phyloP scores from a whole-genome alignment of 176 grass and related monocot genomes.

The Luzula sylvatica region DNA sequence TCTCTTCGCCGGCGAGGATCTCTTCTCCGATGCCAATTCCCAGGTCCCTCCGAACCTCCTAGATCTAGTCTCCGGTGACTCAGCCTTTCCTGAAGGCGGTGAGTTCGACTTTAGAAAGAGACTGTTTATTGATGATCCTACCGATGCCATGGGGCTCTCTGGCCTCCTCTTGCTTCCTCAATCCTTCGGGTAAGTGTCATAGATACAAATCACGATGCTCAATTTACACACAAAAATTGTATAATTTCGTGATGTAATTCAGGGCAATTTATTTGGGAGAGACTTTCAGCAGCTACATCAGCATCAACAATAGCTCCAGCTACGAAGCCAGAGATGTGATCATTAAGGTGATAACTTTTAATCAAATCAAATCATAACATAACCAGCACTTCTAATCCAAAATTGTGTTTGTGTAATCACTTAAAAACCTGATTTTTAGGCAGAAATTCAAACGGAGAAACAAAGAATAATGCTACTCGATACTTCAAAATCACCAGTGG shows the following conservation, averaged over 20 bases:
- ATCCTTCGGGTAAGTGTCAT: slow-evolving; percentile 57
- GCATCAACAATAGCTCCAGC: slow-evolving; percentile 95
- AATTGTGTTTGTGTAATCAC: neutral
- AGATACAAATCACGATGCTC: too few relatives aligned
- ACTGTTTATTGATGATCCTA: slow-evolving; percentile 64
- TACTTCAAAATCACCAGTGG: slow-evolving; percentile 82
- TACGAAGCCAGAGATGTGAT: slow-evolving; percentile 74
- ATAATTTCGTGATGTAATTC: slow-evolving; percentile 19
- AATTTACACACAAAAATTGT: too few relatives aligned
- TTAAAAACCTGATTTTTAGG: slow-evolving; percentile 32
- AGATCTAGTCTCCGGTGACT: slow-evolving; percentile 23
- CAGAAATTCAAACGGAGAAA: slow-evolving; percentile 93
- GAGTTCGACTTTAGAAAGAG: slow-evolving; percentile 89
- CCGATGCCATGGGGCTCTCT: slow-evolving; percentile 73
- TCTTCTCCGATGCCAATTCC: slow-evolving; percentile 37
- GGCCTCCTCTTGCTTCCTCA: slow-evolving; percentile 85
- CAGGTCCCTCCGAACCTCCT: slow-evolving; percentile 16
- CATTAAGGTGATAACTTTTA: slow-evolving; percentile 58
- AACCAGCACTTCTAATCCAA: neutral
- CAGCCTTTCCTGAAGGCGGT: slow-evolving; percentile 22
- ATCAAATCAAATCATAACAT: neutral
- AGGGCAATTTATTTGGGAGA: slow-evolving; percentile 98
- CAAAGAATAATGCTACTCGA: slow-evolving; percentile 83
- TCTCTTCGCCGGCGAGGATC: slow-evolving; percentile 80
- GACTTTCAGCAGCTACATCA: slow-evolving; percentile 99